Evolutionary conservation across 2,329 filamentous ascomycete species (phyloP), one percentile per base, ranked within the genome.

Genomic region (Teratosphaeria gauchensis): DNA sequence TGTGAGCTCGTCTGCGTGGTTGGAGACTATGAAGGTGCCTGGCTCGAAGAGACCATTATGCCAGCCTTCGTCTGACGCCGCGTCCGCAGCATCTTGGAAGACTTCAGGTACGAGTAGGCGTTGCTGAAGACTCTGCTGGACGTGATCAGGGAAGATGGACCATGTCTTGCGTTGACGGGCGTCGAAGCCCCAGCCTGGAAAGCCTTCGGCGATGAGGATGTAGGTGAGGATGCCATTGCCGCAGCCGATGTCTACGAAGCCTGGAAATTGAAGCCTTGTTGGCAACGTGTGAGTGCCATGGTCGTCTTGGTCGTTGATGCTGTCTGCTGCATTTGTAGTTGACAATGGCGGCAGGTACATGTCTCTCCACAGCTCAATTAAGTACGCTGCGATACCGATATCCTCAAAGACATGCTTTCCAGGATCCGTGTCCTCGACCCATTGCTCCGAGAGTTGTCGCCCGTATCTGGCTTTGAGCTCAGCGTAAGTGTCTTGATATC

Each of bases 351-450:
- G 21, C 16, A 61, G 56, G 71, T 97, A 97, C 85, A 96, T 92
- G 59, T 87, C 84, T 12, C 77, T 75, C 94, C 94, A 99, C 1
- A 97, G 76, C 76, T 96, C 92, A 30, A 97, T 89, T 56, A 97
- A 77, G 67, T 96, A 99, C 0, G 92, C 89, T 0, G 92, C 89
- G 62, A 99, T 96, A 3, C 85, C 83, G 21, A 99, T 76, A 70
- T 97, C 92, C 71, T 99, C 94, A 73, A 96, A 97, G 2, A 97
- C 90, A 69, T 97, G 92, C 72, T 97, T 99, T 16, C 79, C 78
- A 0, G 92, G 89, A 69, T 95, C 91, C 0, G 92, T 97, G 56
- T 82, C 82, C 75, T 97, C 94, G 14, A 85, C 85, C 94, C 92
- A 99, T 1, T 74, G 76, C n/a, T 82, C 74, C 14, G 91, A 86